phyloP scores from a whole-genome alignment of 2,329 filamentous ascomycete genomes.

The Botryotinia calthae region DNA sequence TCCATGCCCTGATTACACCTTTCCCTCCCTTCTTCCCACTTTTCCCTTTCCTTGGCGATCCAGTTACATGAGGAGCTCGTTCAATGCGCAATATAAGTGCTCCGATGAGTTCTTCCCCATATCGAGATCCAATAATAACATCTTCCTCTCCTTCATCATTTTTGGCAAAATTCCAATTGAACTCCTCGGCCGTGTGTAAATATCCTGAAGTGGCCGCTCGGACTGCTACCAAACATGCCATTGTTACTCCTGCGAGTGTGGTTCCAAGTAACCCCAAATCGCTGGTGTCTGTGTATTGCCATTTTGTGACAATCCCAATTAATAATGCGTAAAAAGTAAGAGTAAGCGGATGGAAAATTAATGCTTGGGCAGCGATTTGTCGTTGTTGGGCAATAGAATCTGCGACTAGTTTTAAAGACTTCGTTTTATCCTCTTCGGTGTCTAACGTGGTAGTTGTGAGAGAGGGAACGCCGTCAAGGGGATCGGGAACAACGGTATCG shows the following conservation, averaged over 20 bases:
- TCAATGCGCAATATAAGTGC: conserved; percentile 67
- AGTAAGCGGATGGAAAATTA: conserved; percentile 51
- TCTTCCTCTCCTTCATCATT: conserved; percentile 46
- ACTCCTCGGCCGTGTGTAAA: conserved; percentile 32
- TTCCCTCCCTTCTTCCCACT: conserved; percentile 53
- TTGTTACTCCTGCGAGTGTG: conserved; percentile 59
- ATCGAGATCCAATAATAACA: conserved; percentile 63
- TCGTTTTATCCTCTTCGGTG: conserved; percentile 57
- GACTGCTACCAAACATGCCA: conserved; percentile 61
- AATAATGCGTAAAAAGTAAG: conserved; percentile 48
- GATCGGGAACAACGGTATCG: conserved; percentile 38
- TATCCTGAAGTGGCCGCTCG: conserved; percentile 62
- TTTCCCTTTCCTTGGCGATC: conserved; percentile 30
- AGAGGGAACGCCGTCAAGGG: conserved; percentile 54
- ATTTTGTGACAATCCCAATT: conserved; percentile 47
- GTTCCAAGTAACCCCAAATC: conserved; percentile 57
- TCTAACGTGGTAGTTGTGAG: conserved; percentile 60
- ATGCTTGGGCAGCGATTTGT: conserved; percentile 46
- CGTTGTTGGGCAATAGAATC: conserved; percentile 83
- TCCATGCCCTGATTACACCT: conserved; percentile 79
- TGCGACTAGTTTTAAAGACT: conserved; percentile 70
- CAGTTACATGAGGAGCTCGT: conserved; percentile 35
- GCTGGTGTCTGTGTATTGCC: conserved; percentile 40
- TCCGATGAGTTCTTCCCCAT: conserved; percentile 67
- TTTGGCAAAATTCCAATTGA: conserved; percentile 33